Conservation (phyloP, 257 asterid genomes). For the Verbena officinalis region DNA sequence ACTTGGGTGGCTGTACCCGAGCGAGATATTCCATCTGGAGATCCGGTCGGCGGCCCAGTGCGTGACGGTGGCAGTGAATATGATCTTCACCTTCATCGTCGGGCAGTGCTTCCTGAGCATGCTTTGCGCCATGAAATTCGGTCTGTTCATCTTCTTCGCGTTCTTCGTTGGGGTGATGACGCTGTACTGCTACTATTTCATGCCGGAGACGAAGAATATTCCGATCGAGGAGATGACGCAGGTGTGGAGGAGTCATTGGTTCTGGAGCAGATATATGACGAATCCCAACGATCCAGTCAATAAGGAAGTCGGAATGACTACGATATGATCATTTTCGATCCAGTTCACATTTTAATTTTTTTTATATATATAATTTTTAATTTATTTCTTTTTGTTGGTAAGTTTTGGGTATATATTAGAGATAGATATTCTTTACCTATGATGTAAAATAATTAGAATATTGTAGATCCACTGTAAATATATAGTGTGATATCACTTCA, state of each 20-base stretch:
- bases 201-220: conserved; percentile 2
- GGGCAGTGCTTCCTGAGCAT: background rate
- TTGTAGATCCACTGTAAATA: too few relatives aligned
- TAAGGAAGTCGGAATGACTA: too few relatives aligned
- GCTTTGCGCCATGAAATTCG: conserved; percentile 1
- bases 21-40: background rate
- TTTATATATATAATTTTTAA: too few relatives aligned
- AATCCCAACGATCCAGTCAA: background rate
- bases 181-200: conserved; percentile 1
- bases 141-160: background rate
- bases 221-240: conserved; percentile 15
- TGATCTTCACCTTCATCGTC: background rate
- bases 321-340: too few relatives aligned
- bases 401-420: too few relatives aligned
- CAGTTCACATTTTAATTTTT: too few relatives aligned
- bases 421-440: too few relatives aligned
- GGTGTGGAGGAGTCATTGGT: conserved; percentile 14
- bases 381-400: too few relatives aligned
- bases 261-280: background rate
- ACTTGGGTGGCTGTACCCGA: conserved; percentile 2
- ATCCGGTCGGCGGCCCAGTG: background rate
- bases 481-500: too few relatives aligned
- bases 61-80: background rate
- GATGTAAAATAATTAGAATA: too few relatives aligned
- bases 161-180: conserved; percentile 11